Evolutionary conservation across 768 basidiomycete genomes (phyloP), one percentile per base, ranked within the genome.

Genomic region (Leccinum olivaceopallidum): DNA sequence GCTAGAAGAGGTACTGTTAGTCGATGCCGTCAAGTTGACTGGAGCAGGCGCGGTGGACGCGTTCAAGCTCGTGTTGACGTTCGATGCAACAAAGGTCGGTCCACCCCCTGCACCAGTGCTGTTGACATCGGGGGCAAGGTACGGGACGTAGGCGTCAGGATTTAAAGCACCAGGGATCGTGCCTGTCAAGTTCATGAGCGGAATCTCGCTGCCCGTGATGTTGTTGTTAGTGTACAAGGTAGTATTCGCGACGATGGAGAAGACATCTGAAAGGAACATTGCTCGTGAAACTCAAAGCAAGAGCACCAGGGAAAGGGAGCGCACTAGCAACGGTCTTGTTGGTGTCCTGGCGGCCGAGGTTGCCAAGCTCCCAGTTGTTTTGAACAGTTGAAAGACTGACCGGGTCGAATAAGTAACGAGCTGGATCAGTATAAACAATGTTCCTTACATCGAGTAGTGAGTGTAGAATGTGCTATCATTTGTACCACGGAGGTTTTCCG

Each of bases 301-400:
- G 34, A 1, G 20, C 4, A n/a, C 4, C 3, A 37, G 30, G 6
- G 6, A 18, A 5, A 52, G 51, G 32, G 12, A 42, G 5, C 69
- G 48, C 26, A 67, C 67, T 71, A 30, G 60, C n/a, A 28, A 67
- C 57, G 9, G 64, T 79, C 75, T 77, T 73, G 72, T 85, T 85
- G 51, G 80, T 81, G 65, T 86, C 85, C 37, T 76, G 75, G 42
- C 86, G 80, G 20, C 86, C 86, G 24, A 87, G 83, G 12, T 82
- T 83, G 39, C 79, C 80, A 34, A 88, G 81, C 6, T 73, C 73
- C 86, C 86, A 88, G 73, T 88, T 88, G 36, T 79, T 78, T 71
- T 86, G 69, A 28, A 86, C 78, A 22, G 85, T 83, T 13, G 80
- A 78, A 54, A 87, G 75, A 32, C 73, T 73, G 6, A 32, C 18